Percentiles rank a stretch among this genome's conserved stretches.
phyloP scores from a whole-genome alignment of 345 rosid species.

The Eucalyptus marginata region DNA sequence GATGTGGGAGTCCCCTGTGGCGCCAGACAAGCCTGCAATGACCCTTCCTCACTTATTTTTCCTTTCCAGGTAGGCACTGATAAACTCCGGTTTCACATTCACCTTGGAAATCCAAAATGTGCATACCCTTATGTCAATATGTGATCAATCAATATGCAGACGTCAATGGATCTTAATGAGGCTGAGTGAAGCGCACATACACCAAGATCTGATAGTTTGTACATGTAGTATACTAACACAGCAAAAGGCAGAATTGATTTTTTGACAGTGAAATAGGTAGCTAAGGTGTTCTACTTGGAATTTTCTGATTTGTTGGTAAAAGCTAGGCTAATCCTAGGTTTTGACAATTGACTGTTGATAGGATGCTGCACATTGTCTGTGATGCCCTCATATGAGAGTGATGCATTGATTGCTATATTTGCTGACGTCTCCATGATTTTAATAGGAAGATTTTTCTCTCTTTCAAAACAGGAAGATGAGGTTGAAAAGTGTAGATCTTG shows the following conservation, averaged over 20 bases:
- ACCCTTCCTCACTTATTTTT: conserved; percentile 88
- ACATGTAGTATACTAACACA: not conserved
- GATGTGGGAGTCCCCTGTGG: conserved; percentile 87
- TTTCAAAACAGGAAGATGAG: conserved; percentile 61
- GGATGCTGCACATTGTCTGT: not conserved
- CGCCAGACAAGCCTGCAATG: conserved; percentile 79
- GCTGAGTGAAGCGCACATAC: not conserved
- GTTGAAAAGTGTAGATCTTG: conserved; percentile 53
- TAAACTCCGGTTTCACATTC: not conserved
- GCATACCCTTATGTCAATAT: not conserved
- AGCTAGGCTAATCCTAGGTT: not conserved
- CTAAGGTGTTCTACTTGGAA: not conserved
- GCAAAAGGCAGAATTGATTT: not conserved
- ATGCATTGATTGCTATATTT: not conserved
- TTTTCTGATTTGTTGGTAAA: not conserved
- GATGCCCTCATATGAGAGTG: not conserved
- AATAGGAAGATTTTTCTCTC: not conserved
- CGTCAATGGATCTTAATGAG: not conserved
- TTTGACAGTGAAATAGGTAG: not conserved
- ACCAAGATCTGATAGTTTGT: not conserved
- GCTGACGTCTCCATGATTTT: not conserved
- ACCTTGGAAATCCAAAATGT: not conserved
- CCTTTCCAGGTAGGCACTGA: conserved; percentile 73
- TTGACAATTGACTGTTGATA: not conserved
- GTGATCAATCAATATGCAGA: not conserved